Evolutionary conservation across 2,329 filamentous ascomycete genomes (phyloP), one percentile per base, ranked within the genome.

Genomic region (Aspergillus tamarii): DNA sequence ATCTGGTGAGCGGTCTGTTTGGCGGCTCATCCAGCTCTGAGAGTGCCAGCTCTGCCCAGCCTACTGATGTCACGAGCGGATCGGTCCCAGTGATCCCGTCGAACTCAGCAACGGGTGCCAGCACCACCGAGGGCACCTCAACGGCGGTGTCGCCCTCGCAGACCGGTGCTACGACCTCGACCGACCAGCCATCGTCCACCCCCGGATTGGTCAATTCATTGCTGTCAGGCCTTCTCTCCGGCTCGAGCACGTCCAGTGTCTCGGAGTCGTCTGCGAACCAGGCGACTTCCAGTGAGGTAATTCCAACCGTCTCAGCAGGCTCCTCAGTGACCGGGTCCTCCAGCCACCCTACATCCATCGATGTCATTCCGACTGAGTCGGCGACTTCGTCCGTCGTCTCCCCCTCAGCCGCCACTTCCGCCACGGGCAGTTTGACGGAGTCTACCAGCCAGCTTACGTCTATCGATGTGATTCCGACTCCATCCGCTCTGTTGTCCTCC

Each of bases 31-130:
- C 32, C 41, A 54, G 36, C 48, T 30, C 58, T 1, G 36, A 46
- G 57, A 56, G 43, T 16, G 16, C 61, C 43, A 41, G 36, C 39
- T 48, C 57, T 41, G 57, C 46, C 16, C 63, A n/a, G 7, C 39
- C 57, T 16, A 57, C 45, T 19, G 54, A 41, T 23, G 45, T 36
- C 30, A 21, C 32, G 3, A 60, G 48, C 26, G 58, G 26, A n/a
- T 30, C 48, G 21, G 41, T 8, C 34, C 34, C 58, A 4, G 39
- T 30, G n/a, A 14, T 34, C 7, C 6, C 23, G 2, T 23, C 34
- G 9, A 43, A 52, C 16, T 60, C 58, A 8, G 19, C 52, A 2
- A 50, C 36, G 16, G 45, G 16, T 41, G 16, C 57, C 26, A 28
- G 41, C 11, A 52, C 43, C n/a, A 36, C 52, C 16, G 30, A 43